Conservation (phyloP, 1,139 yeast species). For the Hansenula anomala region DNA sequence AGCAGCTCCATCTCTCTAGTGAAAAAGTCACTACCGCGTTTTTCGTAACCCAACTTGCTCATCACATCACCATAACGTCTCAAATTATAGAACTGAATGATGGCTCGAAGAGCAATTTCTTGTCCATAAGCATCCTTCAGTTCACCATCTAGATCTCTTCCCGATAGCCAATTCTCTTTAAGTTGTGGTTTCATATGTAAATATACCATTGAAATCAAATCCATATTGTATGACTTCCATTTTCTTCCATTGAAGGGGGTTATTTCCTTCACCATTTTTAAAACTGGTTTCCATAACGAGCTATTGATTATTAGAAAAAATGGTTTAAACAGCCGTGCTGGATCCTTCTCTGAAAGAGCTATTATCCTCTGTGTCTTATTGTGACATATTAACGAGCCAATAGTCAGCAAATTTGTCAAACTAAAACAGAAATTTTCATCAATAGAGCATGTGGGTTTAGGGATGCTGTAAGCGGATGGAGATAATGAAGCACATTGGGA, state of each 20-base stretch:
- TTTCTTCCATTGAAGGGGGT: constrained; percentile 91
- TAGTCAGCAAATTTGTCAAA: constrained; percentile 39
- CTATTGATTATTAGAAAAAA: constrained; percentile 47
- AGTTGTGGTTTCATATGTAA: constrained; percentile 67
- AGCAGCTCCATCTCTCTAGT: constrained; percentile 32
- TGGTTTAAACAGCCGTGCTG: constrained; percentile 42
- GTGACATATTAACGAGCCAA: constrained; percentile 40
- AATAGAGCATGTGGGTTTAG: constrained; percentile 8
- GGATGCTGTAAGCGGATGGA: not conserved
- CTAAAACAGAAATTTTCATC: constrained; percentile 34
- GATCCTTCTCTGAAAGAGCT: constrained; percentile 50
- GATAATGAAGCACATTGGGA: constrained; percentile 23
- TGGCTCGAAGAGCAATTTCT: constrained; percentile 77
- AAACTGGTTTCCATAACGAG: constrained; percentile 62
- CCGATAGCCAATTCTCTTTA: constrained; percentile 81
- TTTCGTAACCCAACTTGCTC: constrained; percentile 51
- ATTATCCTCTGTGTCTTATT: constrained; percentile 50
- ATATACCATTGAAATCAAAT: constrained; percentile 81
- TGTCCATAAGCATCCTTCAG: constrained; percentile 79
- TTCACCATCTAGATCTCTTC: constrained; percentile 72
- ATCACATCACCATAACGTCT: constrained; percentile 49
- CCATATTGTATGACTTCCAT: constrained; percentile 95
- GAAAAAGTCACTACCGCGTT: constrained; percentile 34
- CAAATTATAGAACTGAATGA: constrained; percentile 74
- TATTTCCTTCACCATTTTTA: constrained; percentile 70